Conservation (phyloP, 306 rosid species). For the Ammopiptanthus mongolicus region DNA sequence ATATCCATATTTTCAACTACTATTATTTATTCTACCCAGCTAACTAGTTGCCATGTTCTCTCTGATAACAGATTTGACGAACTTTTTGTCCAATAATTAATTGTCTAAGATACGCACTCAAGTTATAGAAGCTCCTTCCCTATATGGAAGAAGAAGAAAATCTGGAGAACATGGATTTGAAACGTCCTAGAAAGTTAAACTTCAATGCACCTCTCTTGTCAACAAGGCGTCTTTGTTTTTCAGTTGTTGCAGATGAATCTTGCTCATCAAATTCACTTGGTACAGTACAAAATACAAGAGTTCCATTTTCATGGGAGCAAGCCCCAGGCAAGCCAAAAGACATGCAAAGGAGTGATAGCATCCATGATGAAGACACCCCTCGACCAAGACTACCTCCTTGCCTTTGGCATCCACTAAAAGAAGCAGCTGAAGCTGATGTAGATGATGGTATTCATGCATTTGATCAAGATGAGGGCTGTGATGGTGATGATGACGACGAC, state of each 20-base stretch:
- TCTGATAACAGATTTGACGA: slow-evolving; percentile 8
- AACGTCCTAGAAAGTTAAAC: slow-evolving; percentile 56
- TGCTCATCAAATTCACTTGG: slow-evolving; percentile 3
- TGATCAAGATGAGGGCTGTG: not conserved
- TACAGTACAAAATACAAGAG: slow-evolving; percentile 21
- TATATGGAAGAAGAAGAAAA: not conserved
- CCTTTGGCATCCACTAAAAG: slow-evolving; percentile 33
- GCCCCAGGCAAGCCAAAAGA: slow-evolving; percentile 70
- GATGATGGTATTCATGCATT: not conserved
- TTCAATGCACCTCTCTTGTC: slow-evolving; percentile 70
- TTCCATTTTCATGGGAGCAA: slow-evolving; percentile 89
- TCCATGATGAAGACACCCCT: slow-evolving; percentile 33
- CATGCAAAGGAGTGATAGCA: not conserved
- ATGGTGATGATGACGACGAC: not conserved
- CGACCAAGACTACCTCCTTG: slow-evolving; percentile 57
- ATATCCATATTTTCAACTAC: slow-evolving; percentile 49
- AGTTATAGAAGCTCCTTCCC: not conserved
- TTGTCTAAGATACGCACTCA: not conserved
- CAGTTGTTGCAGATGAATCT: slow-evolving; percentile 9
- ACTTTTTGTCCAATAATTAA: not conserved
- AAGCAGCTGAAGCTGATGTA: slow-evolving; percentile 11
- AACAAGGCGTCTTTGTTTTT: slow-evolving; percentile 38
- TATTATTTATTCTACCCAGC: slow-evolving; percentile 38
- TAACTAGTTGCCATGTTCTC: slow-evolving; percentile 7
- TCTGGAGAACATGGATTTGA: slow-evolving; percentile 23